phyloP scores from a whole-genome alignment of 2,329 filamentous ascomycete species.

The Pseudogymnoascus destructans region DNA sequence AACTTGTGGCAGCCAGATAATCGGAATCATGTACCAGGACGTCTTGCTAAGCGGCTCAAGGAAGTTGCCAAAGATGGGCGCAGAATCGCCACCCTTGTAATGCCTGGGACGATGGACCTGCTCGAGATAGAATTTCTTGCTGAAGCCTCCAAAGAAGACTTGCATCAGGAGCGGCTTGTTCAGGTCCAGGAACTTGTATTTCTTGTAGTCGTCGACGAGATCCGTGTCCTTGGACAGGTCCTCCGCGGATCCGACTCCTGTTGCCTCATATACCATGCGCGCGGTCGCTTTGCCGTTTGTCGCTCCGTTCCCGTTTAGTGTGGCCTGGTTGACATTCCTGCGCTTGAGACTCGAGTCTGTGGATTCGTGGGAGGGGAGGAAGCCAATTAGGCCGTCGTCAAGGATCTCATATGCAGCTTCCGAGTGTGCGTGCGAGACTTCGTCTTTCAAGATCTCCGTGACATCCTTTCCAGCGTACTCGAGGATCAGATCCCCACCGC shows the following conservation, averaged over 20 bases:
- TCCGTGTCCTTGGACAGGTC: constrained; percentile 85
- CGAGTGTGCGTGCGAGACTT: constrained; percentile 70
- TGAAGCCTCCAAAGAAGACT: constrained; percentile 77
- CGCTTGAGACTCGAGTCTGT: constrained; percentile 28
- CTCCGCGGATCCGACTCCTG: constrained; percentile 80
- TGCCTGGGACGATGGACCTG: constrained; percentile 93
- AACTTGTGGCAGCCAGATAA: constrained; percentile 72
- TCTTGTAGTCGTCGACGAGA: constrained; percentile 60
- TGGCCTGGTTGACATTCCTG: constrained; percentile 27
- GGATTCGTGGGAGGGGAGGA: constrained; percentile 46
- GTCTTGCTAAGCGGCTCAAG: constrained; percentile 95
- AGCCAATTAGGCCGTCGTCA: constrained; percentile 75
- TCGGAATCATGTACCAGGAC: constrained; percentile 82
- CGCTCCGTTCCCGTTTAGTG: constrained; percentile 30
- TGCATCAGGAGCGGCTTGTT: constrained; percentile 74
- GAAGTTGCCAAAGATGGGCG: constrained; percentile 93
- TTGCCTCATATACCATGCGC: constrained; percentile 42
- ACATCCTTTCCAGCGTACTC: constrained; percentile 87
- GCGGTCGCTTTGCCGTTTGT: constrained; percentile 23
- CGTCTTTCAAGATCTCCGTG: constrained; percentile 67
- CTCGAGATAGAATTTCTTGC: constrained; percentile 90
- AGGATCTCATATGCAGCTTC: constrained; percentile 94
- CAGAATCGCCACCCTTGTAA: constrained; percentile 85
- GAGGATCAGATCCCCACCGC: constrained; percentile 75
- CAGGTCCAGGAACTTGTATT: constrained; percentile 87